phyloP scores from a whole-genome alignment of 2,329 filamentous ascomycete genomes.

The Talaromyces pinophilus region DNA sequence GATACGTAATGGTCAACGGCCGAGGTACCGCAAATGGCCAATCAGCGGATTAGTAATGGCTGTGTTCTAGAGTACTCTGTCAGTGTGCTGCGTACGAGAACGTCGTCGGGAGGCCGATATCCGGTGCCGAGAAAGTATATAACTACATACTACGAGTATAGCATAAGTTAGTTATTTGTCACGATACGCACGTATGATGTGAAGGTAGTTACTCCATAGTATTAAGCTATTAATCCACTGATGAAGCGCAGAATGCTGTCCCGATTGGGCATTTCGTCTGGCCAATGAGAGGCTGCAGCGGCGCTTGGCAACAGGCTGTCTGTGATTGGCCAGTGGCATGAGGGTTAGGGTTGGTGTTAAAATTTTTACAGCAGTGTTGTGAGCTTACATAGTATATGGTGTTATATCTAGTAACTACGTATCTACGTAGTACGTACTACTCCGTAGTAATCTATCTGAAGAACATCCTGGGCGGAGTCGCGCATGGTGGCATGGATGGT shows the following conservation, averaged over 20 bases:
- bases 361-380: too few species aligned
- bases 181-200: neutral
- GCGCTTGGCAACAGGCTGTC: neutral
- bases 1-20: neutral
- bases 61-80: too few species aligned
- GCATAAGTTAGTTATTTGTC: neutral
- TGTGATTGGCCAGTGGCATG: neutral
- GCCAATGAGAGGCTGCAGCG: neutral
- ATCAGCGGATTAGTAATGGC: too few species aligned
- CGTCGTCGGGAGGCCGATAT: neutral
- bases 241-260: neutral
- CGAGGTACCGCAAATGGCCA: too few species aligned
- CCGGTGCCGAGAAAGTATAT: neutral
- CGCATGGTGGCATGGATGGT: too few species aligned
- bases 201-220: neutral
- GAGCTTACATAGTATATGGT: too few species aligned
- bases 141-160: neutral
- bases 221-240: too few species aligned
- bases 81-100: too few species aligned
- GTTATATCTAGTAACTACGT: too few species aligned
- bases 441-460: too few species aligned
- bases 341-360: neutral
- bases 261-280: constrained; percentile 3
- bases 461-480: too few species aligned
- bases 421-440: too few species aligned